Base-by-base conservation (phyloP, 2,329 filamentous ascomycete species). In the Colletotrichum gloeosporioides region DNA sequence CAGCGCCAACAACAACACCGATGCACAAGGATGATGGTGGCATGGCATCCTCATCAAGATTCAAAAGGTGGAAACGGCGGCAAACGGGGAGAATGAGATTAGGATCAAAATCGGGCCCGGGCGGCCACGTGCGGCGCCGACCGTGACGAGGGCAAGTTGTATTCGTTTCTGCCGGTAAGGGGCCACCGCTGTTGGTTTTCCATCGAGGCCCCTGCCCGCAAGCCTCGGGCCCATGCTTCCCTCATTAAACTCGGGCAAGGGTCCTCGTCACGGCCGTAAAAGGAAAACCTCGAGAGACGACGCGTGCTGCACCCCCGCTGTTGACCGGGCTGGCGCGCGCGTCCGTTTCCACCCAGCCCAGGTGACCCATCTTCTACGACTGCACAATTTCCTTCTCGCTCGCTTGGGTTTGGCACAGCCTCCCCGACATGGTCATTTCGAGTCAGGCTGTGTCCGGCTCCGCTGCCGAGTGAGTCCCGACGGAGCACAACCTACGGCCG, bases 111-210 rank as follows among this genome's bases (percentile, higher is more conserved):
- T 77, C 67, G 77, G 78, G 79, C 61, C 80, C 80, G 70, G 76
- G 78, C 78, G 75, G 80, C 81, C 81, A 82, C 81, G 81, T 82
- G 81, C 80, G 77, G 62, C 68, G 53, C 66, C 65, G 39, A 61
- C 39, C 27, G 59, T 62, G 69, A 62, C 70, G 76, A 67, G 36
- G 10, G 62, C 25, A 75, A 53, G 34, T 77, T 62, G 65, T 55
- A 27, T 75, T 65, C 63, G 57, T 76, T 72, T 69, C 34, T 76
- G 39, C 68, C 68, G 66, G 57, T 39, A 67, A 25, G 57, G 32
- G 63, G 49, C 69, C 16, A n/a, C 18, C 57, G 69, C 39, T 66
- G 53, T 63, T 62, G 32, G 66, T 36, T 61, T 65, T 57, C 61
- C 69, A 25, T 75, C 34, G 49, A 22, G 63, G 55, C 39, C 74